Evolutionary conservation across 139 green algal genomes (phyloP).

Genomic region (Yamagishiella unicocca): DNA sequence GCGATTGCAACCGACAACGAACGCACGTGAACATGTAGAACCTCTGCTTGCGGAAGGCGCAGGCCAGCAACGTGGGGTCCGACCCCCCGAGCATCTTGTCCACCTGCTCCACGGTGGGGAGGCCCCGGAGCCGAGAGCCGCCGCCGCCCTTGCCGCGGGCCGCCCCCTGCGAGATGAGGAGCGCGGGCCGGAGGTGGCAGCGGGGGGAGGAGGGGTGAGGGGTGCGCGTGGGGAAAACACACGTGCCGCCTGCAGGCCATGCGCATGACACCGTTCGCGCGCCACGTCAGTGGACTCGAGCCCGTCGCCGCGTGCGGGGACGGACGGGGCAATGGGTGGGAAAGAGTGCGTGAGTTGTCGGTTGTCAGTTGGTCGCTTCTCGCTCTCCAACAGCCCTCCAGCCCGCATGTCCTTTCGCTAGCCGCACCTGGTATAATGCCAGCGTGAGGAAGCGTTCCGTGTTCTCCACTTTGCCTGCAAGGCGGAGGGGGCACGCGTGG

Average conservation of each 20-base stretch:
- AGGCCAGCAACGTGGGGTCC: constrained; percentile 91
- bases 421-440: constrained; percentile 87
- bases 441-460: constrained; percentile 94
- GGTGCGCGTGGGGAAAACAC: too few species aligned
- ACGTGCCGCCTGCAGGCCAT: too few species aligned
- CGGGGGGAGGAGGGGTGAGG: too few species aligned
- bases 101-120: constrained; percentile 56
- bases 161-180: neutral
- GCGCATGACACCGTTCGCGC: too few species aligned
- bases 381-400: too few species aligned
- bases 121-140: constrained; percentile 38
- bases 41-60: constrained; percentile 88
- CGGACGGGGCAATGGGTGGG: too few species aligned
- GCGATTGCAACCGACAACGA: too few species aligned
- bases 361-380: too few species aligned
- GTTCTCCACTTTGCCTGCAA: constrained; percentile 92
- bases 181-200: neutral
- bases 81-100: constrained; percentile 57
- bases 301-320: too few species aligned
- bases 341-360: too few species aligned
- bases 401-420: too few species aligned
- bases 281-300: too few species aligned
- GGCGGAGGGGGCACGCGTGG: neutral
- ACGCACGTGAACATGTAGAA: constrained; percentile 93
- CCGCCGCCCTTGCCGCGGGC: constrained; percentile 13